These are phyloP conservation scores for Xylariaceae sp. DNA, from an alignment of 2,329 filamentous ascomycete species.

Conservation along the genomic window DNA sequence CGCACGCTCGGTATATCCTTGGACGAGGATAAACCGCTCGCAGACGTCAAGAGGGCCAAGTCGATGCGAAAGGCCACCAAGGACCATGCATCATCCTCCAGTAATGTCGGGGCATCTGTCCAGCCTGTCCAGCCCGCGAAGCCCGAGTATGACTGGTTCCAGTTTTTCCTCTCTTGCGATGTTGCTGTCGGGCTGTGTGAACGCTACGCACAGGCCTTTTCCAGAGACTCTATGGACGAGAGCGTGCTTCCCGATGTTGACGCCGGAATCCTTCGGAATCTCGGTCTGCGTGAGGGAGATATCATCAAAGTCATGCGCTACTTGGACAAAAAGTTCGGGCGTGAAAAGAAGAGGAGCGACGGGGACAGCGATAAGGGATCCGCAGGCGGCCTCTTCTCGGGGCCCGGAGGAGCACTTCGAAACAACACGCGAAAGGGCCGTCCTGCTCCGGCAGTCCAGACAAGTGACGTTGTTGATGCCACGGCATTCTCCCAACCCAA, in stretches of 20 bases:
- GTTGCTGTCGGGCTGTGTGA: slow-evolving; percentile 91
- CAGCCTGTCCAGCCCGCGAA: slow-evolving; percentile 53
- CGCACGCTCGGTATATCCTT: slow-evolving; percentile 78
- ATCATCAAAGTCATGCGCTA: slow-evolving; percentile 92
- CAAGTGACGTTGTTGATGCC: slow-evolving; percentile 80
- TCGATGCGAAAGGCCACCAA: slow-evolving; percentile 29
- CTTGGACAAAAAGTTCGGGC: slow-evolving; percentile 73
- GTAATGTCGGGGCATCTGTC: slow-evolving; percentile 55
- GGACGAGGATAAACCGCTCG: slow-evolving; percentile 90
- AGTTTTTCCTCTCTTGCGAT: slow-evolving; percentile 92
- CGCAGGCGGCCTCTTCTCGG: slow-evolving; percentile 69
- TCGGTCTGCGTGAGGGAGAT: slow-evolving; percentile 94
- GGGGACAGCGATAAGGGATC: slow-evolving; percentile 56
- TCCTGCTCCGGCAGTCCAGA: slow-evolving; percentile 79
- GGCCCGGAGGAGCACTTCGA: slow-evolving; percentile 79
- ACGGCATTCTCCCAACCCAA: slow-evolving; percentile 70
- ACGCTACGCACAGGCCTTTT: slow-evolving; percentile 84
- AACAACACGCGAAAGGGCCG: slow-evolving; percentile 94
- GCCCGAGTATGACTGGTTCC: slow-evolving; percentile 94
- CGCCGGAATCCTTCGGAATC: slow-evolving; percentile 70
- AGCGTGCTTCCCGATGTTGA: slow-evolving; percentile 87
- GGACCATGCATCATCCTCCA: slow-evolving; percentile 27
- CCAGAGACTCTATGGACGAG: slow-evolving; percentile 92
- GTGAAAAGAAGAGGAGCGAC: slow-evolving; percentile 49
- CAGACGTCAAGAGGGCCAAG: slow-evolving; percentile 65